Evolutionary conservation across 1,284 basidiomycete genomes (phyloP).

Genomic region (Rhodofomes roseus): DNA sequence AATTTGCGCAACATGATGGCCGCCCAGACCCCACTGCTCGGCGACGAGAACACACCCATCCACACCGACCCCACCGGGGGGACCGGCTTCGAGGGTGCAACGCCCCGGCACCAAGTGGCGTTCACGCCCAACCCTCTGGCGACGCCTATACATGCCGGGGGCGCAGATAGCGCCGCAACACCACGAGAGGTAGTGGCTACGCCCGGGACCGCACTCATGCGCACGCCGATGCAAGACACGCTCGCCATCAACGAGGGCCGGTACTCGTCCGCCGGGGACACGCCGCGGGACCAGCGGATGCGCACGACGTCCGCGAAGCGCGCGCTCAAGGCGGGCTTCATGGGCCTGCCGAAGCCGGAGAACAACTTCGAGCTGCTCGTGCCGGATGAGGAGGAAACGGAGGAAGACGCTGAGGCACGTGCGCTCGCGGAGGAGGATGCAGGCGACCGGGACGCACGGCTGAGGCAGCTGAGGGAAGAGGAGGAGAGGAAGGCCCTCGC

Average conservation of each 20-base stretch:
- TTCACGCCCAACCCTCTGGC: slow-evolving; percentile 96
- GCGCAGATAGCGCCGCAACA: slow-evolving; percentile 54
- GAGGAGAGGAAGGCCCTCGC: slow-evolving; percentile 79
- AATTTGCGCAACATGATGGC: slow-evolving; percentile 92
- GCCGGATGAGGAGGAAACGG: slow-evolving; percentile 79
- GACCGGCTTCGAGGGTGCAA: slow-evolving; percentile 89
- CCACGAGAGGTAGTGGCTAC: slow-evolving; percentile 48
- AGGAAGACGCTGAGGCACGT: slow-evolving; percentile 38
- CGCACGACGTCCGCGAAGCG: slow-evolving; percentile 63
- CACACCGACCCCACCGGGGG: slow-evolving; percentile 70
- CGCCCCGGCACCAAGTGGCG: slow-evolving; percentile 82
- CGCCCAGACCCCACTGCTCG: slow-evolving; percentile 91
- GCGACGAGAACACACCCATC: slow-evolving; percentile 94
- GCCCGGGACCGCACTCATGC: slow-evolving; percentile 71
- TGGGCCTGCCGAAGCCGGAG: slow-evolving; percentile 86
- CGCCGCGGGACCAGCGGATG: slow-evolving; percentile 72
- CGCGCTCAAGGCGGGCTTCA: slow-evolving; percentile 80
- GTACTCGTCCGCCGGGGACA: slow-evolving; percentile 53
- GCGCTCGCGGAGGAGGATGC: slow-evolving; percentile 78
- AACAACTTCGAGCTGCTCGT: slow-evolving; percentile 97
- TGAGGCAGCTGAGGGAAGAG: slow-evolving; percentile 68
- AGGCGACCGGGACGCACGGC: slow-evolving; percentile 84
- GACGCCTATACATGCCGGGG: slow-evolving; percentile 64
- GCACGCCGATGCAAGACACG: slow-evolving; percentile 90
- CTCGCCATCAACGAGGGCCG: slow-evolving; percentile 83